phyloP scores from a whole-genome alignment of 768 basidiomycete species.

The Auricularia sp. region DNA sequence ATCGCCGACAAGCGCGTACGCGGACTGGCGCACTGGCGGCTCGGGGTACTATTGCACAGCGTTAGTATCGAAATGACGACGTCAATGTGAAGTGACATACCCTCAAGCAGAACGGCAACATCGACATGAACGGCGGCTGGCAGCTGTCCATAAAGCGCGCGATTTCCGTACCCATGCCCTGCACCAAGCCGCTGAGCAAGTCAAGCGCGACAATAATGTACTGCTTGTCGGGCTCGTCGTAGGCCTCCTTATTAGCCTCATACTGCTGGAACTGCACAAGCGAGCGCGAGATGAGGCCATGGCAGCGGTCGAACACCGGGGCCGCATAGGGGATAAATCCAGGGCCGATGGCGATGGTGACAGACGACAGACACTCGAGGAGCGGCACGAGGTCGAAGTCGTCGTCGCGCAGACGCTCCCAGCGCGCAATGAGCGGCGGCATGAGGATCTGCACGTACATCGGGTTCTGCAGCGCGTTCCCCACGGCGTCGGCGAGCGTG shows the following conservation, averaged over 20 bases:
- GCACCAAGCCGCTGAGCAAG: conserved; percentile 88
- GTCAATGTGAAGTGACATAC: conserved; percentile 18
- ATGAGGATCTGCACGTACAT: conserved; percentile 89
- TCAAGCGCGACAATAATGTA: conserved; percentile 99
- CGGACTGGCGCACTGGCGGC: conserved; percentile 89
- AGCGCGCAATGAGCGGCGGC: conserved; percentile 85
- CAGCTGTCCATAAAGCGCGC: conserved; percentile 59
- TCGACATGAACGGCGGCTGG: conserved; percentile 67
- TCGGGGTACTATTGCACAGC: conserved; percentile 58
- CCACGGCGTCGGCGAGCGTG: conserved; percentile 94
- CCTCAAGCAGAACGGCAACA: conserved; percentile 83
- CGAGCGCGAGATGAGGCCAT: conserved; percentile 70
- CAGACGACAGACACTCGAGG: conserved; percentile 96
- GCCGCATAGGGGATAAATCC: conserved; percentile 83
- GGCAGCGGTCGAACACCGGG: conserved; percentile 89
- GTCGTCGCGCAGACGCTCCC: conserved; percentile 84
- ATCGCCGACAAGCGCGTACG: conserved; percentile 97
- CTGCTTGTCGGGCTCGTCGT: conserved; percentile 92
- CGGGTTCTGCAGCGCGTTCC: conserved; percentile 74
- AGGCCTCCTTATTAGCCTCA: conserved; percentile 70
- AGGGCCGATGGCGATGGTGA: conserved; percentile 89
- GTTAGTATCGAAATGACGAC: background rate
- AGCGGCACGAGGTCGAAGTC: conserved; percentile 91
- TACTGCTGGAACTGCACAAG: conserved; percentile 80
- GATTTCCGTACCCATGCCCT: conserved; percentile 76